phyloP scores from a whole-genome alignment of 2,329 filamentous ascomycete genomes.

The Xylaria arbuscula region DNA sequence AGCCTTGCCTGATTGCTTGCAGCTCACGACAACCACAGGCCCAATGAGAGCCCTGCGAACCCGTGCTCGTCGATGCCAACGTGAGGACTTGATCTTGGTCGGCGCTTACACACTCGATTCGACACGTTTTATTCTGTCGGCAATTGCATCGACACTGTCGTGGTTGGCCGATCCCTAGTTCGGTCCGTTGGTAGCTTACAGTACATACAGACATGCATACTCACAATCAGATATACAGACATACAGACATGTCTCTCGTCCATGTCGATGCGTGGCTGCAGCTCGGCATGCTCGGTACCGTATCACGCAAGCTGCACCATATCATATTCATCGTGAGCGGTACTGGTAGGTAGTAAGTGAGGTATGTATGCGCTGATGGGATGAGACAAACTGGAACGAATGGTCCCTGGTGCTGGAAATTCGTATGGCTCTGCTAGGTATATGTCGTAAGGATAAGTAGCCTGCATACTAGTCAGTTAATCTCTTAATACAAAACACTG shows the following conservation, averaged over 20 bases:
- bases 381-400: slow-evolving; percentile 5
- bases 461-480: too few relatives aligned
- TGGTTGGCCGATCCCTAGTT: slow-evolving; percentile 3
- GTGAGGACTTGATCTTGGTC: slow-evolving; percentile 17
- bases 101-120: slow-evolving; percentile 36
- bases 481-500: too few relatives aligned
- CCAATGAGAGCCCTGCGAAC: slow-evolving; percentile 33
- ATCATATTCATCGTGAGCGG: background rate
- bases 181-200: slow-evolving; percentile 1
- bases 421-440: background rate
- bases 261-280: background rate
- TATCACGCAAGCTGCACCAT: background rate
- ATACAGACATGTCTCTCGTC: background rate
- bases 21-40: slow-evolving; percentile 25
- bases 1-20: slow-evolving; percentile 42
- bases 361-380: background rate
- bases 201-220: too few relatives aligned
- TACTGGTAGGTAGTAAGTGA: background rate
- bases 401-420: slow-evolving; percentile 3
- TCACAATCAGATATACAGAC: background rate
- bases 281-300: slow-evolving; percentile 1
- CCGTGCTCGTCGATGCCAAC: slow-evolving; percentile 16
- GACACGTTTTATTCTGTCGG: slow-evolving; percentile 8
- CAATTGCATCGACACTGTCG: slow-evolving; percentile 8
- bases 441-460: background rate